Percentiles rank a stretch among this genome's conserved stretches.
Evolutionary conservation across 2,329 filamentous ascomycete species (phyloP).

Genomic region (Emmonsia crescens): DNA sequence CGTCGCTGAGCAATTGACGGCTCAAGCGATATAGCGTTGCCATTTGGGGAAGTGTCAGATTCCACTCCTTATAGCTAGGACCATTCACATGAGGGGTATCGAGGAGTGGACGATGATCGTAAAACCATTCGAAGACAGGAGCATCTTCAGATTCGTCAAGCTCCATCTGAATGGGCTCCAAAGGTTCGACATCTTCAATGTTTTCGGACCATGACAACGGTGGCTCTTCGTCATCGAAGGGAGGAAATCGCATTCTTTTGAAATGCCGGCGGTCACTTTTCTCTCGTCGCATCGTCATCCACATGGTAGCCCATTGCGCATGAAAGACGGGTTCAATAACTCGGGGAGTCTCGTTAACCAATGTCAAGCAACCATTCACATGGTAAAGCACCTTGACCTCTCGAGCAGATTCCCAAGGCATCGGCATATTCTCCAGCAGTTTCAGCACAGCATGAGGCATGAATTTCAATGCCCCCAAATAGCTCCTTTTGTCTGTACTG

Average conservation of each 20-base stretch:
- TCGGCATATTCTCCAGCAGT: constrained; percentile 97
- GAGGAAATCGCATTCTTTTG: constrained; percentile 97
- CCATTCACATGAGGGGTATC: constrained; percentile 94
- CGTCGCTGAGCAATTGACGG: constrained; percentile 78
- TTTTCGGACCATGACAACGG: constrained; percentile 98
- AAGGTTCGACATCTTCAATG: constrained; percentile 92
- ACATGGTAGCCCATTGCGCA: constrained; percentile 99
- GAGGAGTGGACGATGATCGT: constrained; percentile 80
- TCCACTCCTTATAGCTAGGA: constrained; percentile 94
- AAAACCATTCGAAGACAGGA: constrained; percentile 93
- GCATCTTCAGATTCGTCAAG: constrained; percentile 87
- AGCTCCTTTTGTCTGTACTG: constrained; percentile 95
- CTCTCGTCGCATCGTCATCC: constrained; percentile 94
- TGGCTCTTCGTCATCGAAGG: constrained; percentile 96
- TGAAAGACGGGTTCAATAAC: constrained; percentile 98
- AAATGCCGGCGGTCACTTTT: constrained; percentile 94
- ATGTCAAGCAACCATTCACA: constrained; percentile 89
- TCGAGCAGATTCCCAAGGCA: constrained; percentile 95
- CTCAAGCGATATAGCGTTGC: constrained; percentile 87
- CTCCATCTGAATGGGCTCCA: constrained; percentile 98
- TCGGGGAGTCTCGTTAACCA: constrained; percentile 92
- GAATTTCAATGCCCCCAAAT: constrained; percentile 93
- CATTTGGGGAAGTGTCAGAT: constrained; percentile 88
- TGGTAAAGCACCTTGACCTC: constrained; percentile 98
- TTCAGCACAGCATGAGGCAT: constrained; percentile 99